These are phyloP conservation scores for Capronia americana DNA, from an alignment of 2,329 filamentous ascomycete genomes.

Conservation along the genomic window DNA sequence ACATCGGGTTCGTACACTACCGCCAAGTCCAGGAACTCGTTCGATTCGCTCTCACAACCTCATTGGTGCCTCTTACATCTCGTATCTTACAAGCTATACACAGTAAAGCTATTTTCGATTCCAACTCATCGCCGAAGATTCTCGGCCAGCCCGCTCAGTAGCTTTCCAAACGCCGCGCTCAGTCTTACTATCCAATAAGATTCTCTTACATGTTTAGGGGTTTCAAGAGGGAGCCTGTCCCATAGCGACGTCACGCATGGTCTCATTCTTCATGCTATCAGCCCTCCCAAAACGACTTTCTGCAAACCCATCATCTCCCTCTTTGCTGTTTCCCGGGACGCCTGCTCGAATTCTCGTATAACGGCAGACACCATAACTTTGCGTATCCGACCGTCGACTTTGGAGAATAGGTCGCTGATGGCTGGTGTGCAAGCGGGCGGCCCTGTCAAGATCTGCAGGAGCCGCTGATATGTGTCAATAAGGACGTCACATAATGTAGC, in stretches of 20 bases:
- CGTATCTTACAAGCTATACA: constrained; percentile 10
- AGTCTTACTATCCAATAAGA: constrained; percentile 29
- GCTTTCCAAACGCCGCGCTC: constrained; percentile 22
- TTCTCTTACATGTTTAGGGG: constrained; percentile 10
- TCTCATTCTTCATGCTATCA: constrained; percentile 61
- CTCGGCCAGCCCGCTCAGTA: not conserved
- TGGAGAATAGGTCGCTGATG: constrained; percentile 84
- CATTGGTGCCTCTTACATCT: not conserved
- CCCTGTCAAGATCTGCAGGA: constrained; percentile 76
- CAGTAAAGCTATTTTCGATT: constrained; percentile 3
- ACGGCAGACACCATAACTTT: constrained; percentile 89
- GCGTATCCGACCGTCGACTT: constrained; percentile 82
- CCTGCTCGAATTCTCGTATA: constrained; percentile 92
- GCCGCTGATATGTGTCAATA: constrained; percentile 85
- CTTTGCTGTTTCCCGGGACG: constrained; percentile 75
- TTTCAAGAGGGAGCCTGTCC: not conserved
- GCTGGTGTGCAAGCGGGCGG: constrained; percentile 73
- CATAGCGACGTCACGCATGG: not conserved
- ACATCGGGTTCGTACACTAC: not conserved
- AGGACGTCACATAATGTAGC: constrained; percentile 93
- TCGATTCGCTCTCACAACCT: not conserved
- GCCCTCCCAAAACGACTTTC: constrained; percentile 84
- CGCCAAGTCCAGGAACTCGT: not conserved
- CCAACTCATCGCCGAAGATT: constrained; percentile 8
- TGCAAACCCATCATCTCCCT: constrained; percentile 84